A percentile compares a stretch with the other conserved stretches of the same genome.
phyloP scores from a whole-genome alignment of 2,329 filamentous ascomycete genomes.

The Pseudogymnoascus sp. region DNA sequence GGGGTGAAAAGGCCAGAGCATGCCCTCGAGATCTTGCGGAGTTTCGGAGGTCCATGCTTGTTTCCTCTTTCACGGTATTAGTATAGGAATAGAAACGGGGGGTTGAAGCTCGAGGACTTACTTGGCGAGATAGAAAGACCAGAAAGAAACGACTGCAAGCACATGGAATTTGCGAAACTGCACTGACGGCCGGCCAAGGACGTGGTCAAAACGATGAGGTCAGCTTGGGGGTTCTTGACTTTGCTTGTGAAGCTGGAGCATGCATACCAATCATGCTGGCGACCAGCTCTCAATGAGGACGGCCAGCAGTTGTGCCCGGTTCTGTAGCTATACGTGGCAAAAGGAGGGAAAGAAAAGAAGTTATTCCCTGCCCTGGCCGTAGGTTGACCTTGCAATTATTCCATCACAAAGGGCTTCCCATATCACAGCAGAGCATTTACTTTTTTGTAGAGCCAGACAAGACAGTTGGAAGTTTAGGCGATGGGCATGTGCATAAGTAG shows the following conservation, averaged over 20 bases:
- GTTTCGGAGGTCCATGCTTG: constrained; percentile 76
- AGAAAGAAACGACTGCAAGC: constrained; percentile 83
- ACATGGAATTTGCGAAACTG: constrained; percentile 92
- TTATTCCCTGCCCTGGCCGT: constrained; percentile 3
- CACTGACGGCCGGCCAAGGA: constrained; percentile 81
- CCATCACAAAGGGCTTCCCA: background rate
- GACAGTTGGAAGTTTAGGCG: constrained; percentile 2
- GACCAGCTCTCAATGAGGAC: background rate
- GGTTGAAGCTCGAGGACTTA: constrained; percentile 34
- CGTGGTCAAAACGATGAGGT: constrained; percentile 58
- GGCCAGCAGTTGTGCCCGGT: background rate
- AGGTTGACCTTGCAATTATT: background rate
- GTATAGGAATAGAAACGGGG: constrained; percentile 7
- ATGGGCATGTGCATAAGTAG: constrained; percentile 2
- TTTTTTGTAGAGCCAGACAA: background rate
- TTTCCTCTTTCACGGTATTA: constrained; percentile 55
- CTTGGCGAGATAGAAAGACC: constrained; percentile 78
- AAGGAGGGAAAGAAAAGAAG: constrained; percentile 1
- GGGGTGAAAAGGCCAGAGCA: constrained; percentile 68
- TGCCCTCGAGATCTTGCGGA: constrained; percentile 64
- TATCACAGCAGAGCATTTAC: background rate
- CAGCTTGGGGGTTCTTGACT: background rate
- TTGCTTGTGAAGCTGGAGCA: background rate
- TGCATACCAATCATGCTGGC: constrained; percentile 11
- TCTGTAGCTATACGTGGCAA: background rate